These are phyloP conservation scores for Hypoxylon sp. DNA, from an alignment of 2,329 filamentous ascomycete genomes.

Conservation along the genomic window DNA sequence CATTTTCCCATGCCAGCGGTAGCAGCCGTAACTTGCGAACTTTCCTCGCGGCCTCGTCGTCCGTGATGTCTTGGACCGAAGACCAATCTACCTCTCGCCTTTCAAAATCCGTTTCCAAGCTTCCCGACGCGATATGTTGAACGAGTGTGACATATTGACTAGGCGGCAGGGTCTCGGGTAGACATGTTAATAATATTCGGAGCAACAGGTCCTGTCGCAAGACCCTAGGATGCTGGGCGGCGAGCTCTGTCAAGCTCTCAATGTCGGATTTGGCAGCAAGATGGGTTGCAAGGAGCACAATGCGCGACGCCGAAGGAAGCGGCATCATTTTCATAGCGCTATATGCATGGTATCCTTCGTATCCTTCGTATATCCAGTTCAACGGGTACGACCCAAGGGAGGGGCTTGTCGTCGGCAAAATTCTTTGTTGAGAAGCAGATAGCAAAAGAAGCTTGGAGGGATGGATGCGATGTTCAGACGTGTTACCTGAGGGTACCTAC, in stretches of 20 bases:
- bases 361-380: not conserved
- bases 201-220: slow-evolving; percentile 76
- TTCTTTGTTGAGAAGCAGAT: not conserved
- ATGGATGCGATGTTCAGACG: slow-evolving; percentile 17
- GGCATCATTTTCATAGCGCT: slow-evolving; percentile 53
- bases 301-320: slow-evolving; percentile 74
- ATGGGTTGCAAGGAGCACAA: slow-evolving; percentile 80
- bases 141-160: slow-evolving; percentile 74
- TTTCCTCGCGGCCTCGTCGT: slow-evolving; percentile 75
- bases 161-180: slow-evolving; percentile 79
- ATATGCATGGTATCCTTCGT: slow-evolving; percentile 30
- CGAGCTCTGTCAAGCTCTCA: slow-evolving; percentile 71
- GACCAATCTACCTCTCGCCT: slow-evolving; percentile 67
- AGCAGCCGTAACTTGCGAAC: slow-evolving; percentile 74
- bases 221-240: slow-evolving; percentile 68
- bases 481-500: slow-evolving; percentile 19
- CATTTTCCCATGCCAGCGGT: slow-evolving; percentile 67
- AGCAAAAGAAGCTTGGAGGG: slow-evolving; percentile 1
- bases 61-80: slow-evolving; percentile 70
- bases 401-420: slow-evolving; percentile 5
- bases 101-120: slow-evolving; percentile 59
- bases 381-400: not conserved
- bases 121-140: slow-evolving; percentile 67
- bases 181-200: slow-evolving; percentile 80
- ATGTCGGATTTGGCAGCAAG: slow-evolving; percentile 77